Base-by-base conservation (phyloP, 768 basidiomycete species). In the Leccinellum luteum region DNA sequence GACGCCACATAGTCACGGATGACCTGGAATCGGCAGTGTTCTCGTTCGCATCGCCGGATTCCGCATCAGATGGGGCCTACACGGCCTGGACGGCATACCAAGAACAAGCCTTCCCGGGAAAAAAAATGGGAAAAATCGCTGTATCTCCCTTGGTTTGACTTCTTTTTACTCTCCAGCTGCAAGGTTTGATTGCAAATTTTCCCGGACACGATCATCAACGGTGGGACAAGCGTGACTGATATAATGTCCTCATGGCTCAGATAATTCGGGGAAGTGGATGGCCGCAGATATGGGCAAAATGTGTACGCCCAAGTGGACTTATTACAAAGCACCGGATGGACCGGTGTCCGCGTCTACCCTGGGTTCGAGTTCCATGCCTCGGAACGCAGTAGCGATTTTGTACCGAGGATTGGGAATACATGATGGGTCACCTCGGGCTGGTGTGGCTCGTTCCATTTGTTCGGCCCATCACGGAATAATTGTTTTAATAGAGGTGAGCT, bases 321-420 rank as follows among this genome's bases (percentile, higher is more conserved):
- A 72, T 62, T 61, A 65, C 66, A 66, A 73, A 66, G 57, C 54
- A 19, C 51, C 59, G 59, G 38, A 45, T 15, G 6, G 21, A 72
- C 71, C 52, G 69, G 61, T 15, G 54, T 74, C 57, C 72, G 73
- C 60, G 83, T 81, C 60, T 80, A 76, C 64, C 54, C 83, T 30
- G 69, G 71, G 28, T 79, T 85, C 54, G 56, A 66, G n/a, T 80
- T 77, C 76, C 77, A 80, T 67, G 80, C 84, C 58, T 80, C 81
- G 19, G 81, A 82, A 68, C 69, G 80, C 57, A 77, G 75, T 23
- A 67, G 17, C 78, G 51, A 78, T 79, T 1, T 69, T 38, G 35
- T n/a, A n/a, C 35, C 9, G 17, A n/a, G n/a, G 17, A 80, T 51
- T 73, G 73, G 58, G 76, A 19, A 80, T 84, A 80, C 76, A 28